Evolutionary conservation across 2,329 filamentous ascomycete genomes (phyloP), one percentile per base, ranked within the genome.

Genomic region (Aspergillus versicolor): DNA sequence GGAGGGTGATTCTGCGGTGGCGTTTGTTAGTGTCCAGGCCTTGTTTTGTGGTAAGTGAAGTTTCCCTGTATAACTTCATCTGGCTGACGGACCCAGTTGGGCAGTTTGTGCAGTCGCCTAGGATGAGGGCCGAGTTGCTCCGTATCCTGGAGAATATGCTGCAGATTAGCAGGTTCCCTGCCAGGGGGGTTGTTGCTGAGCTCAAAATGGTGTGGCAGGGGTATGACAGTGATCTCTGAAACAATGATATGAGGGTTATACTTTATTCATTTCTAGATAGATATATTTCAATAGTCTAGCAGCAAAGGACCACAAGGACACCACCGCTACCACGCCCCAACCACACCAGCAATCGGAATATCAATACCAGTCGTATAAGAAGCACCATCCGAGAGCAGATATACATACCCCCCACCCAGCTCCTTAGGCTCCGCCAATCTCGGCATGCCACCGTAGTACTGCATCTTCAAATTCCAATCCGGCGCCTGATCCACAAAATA

Each of bases 401-500:
- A 84, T 4, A 84, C 81, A 61, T 84, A 84, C 1, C 82, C 82
- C 13, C 82, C 81, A 2, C 81, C 81, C 2, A 85, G 69, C 67
- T 85, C 82, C 60, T 81, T 76, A 0, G 80, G 78, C 47, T 81
- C 75, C 0, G 82, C 82, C 38, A 85, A 62, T 27, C 82, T 71
- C 11, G 81, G 81, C 75, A 85, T 84, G 3, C 82, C 82, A 3
- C 82, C 81, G 62, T 84, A 84, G 64, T 84, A 84, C 68, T 82
- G 79, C 72, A 84, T 77, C 71, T 84, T 81, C 59, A 76, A 71
- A 56, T 81, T 79, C 82, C 81, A 85, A 64, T 84, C 82, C 0
- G 80, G 65, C 50, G 50, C 17, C 17, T 52, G 50, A 5, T 52
- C 50, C 17, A 52, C 50, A 30, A 52, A 52, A 13, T 80, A 81